Evolutionary conservation across 2,329 filamentous ascomycete species (phyloP), one percentile per base, ranked within the genome.

Genomic region (Fusarium burgessii): DNA sequence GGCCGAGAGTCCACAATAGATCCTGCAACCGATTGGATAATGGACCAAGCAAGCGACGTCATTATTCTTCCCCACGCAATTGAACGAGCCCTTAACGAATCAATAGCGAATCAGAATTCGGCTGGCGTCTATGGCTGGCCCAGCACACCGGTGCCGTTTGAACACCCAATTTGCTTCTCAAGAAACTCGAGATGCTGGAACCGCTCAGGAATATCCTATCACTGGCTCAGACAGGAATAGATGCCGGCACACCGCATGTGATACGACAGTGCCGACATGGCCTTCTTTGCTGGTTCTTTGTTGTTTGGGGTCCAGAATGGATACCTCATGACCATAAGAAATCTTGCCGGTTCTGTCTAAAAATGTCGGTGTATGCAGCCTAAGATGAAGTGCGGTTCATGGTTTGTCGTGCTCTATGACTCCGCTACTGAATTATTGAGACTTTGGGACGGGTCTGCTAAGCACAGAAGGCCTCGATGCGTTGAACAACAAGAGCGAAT

Each of bases 361-460:
- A 72, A 76, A 76, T 74, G 74, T 76, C 74, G 74, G 74, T 76
- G 74, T 76, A 76, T 76, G 71, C 58, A 49, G 23, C 50, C 51
- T 27, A 52, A 66, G 41, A 66, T 55, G 42, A 41, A 58, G 49
- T 56, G 46, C 50, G 32, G 41, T 58, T 57, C 49, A 41, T 62
- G 46, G 56, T 66, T 70, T 43, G 58, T 55, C 50, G 57, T 51
- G 58, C 36, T 57, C 46, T 58, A 43, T 50, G 54, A 66, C 73
- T 74, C 74, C 71, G 69, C 65, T 70, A 55, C 52, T 59, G 35
- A 47, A 63, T 33, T 65, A 63, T 58, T 49, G 45, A 55, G 46
- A 61, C 38, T 57, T 47, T 41, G 55, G 55, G 47, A 52, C 50
- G 61, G 46, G 54, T 49, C 49, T 50, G 50, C 25, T 23, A 25